These are phyloP conservation scores for Fusarium ambrosium DNA, from an alignment of 2,329 filamentous ascomycete species.

Conservation along the genomic window DNA sequence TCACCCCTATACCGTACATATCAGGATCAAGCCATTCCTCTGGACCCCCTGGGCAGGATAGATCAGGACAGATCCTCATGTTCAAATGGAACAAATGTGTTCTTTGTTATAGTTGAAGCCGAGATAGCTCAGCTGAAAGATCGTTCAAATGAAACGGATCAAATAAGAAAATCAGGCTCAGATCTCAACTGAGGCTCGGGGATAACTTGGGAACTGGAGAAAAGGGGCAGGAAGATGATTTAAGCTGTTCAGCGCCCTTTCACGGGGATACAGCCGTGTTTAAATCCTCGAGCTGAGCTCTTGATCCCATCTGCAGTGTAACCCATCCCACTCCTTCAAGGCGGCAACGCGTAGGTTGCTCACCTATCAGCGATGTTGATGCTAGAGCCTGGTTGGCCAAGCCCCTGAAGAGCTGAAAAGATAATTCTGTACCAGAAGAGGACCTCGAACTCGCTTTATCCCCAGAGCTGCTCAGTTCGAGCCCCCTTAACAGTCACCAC, in stretches of 20 bases:
- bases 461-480: not conserved
- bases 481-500: not conserved
- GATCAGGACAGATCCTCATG: not conserved
- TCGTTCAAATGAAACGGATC: not conserved
- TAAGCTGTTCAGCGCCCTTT: not conserved
- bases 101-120: too few species aligned
- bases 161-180: not conserved
- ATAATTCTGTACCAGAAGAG: not conserved
- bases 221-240: not conserved
- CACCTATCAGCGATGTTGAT: not conserved
- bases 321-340: not conserved
- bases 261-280: not conserved
- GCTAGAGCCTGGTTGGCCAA: not conserved
- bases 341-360: not conserved
- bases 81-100: not conserved
- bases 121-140: too few species aligned
- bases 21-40: conserved; percentile 17
- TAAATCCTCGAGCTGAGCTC: not conserved
- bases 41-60: not conserved
- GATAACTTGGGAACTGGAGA: not conserved
- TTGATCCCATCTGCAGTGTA: not conserved
- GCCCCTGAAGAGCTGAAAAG: not conserved
- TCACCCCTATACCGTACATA: conserved; percentile 34
- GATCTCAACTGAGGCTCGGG: not conserved
- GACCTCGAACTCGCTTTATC: not conserved